Conservation (phyloP, 192 early-diverging fungal species). For the Umbelopsis isabellina region DNA sequence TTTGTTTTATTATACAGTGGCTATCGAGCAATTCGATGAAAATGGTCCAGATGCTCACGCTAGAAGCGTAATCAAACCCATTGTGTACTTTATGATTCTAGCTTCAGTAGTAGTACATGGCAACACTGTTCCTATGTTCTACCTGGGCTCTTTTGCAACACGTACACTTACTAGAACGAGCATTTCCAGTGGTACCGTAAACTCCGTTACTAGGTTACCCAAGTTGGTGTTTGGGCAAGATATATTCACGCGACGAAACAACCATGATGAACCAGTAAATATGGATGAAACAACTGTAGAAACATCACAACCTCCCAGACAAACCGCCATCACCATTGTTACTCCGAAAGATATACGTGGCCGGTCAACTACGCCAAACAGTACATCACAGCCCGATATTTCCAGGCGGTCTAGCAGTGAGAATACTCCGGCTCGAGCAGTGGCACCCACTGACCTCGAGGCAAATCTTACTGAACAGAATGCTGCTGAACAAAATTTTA, state of each 20-base stretch:
- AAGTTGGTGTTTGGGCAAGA: constrained; percentile 14
- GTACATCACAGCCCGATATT: too few relatives aligned
- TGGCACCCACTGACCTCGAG: too few relatives aligned
- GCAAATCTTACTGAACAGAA: too few relatives aligned
- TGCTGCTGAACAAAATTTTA: too few relatives aligned
- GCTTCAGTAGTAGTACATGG: constrained; percentile 85
- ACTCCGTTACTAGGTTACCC: neutral
- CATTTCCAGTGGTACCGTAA: neutral
- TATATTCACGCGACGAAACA: neutral
- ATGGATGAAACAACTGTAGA: too few relatives aligned
- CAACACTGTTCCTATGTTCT: constrained; percentile 72
- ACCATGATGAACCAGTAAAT: neutral
- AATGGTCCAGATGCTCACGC: constrained; percentile 38
- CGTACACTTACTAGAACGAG: constrained; percentile 35
- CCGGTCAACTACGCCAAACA: neutral
- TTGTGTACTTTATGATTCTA: constrained; percentile 74
- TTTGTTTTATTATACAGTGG: constrained; percentile 47
- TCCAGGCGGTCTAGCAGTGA: too few relatives aligned
- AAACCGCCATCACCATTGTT: constrained; percentile 29
- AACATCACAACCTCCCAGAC: constrained; percentile 1
- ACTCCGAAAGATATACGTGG: constrained; percentile 8
- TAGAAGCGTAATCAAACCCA: constrained; percentile 48
- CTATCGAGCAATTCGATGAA: constrained; percentile 15
- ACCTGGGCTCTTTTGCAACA: constrained; percentile 50
- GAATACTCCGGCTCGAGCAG: too few relatives aligned